A percentile compares a stretch with the other conserved stretches of the same genome.
Evolutionary conservation across 2,329 filamentous ascomycete species (phyloP).

Genomic region (Thelonectria rubi): DNA sequence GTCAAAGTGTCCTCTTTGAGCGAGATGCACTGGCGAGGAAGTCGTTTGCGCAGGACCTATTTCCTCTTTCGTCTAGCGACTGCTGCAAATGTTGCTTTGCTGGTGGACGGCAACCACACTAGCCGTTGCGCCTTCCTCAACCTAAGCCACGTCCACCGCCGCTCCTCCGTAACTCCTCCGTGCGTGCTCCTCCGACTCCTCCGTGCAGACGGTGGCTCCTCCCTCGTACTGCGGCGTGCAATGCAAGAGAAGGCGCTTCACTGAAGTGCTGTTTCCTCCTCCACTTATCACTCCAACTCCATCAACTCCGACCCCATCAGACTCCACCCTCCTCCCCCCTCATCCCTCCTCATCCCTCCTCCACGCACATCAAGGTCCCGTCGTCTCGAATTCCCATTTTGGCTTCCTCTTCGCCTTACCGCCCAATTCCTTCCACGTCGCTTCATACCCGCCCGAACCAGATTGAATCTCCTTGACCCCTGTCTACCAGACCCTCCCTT

Average conservation of each 20-base stretch:
- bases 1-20: slow-evolving; percentile 33
- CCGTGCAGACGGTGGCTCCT: too few species aligned
- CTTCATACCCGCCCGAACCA: slow-evolving; percentile 2
- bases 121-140: slow-evolving; percentile 1
- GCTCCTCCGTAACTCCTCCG: background rate
- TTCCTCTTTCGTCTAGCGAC: slow-evolving; percentile 41
- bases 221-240: background rate
- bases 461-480: background rate
- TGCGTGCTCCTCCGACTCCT: too few species aligned
- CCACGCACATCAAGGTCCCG: background rate
- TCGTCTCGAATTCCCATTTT: background rate
- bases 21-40: slow-evolving; percentile 39
- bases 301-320: background rate
- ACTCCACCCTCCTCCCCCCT: background rate
- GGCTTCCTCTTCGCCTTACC: slow-evolving; percentile 10
- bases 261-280: background rate
- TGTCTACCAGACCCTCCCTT: slow-evolving; percentile 2
- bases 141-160: slow-evolving; percentile 2
- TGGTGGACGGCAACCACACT: background rate
- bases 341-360: slow-evolving; percentile 16
- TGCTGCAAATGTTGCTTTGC: slow-evolving; percentile 14
- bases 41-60: slow-evolving; percentile 37
- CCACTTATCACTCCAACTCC: slow-evolving; percentile 15
- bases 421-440: slow-evolving; percentile 5
- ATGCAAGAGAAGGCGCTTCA: background rate